Percentiles rank a stretch among this genome's conserved stretches.
Evolutionary conservation across 306 rosid species (phyloP).

Genomic region (Malus asiatica): DNA sequence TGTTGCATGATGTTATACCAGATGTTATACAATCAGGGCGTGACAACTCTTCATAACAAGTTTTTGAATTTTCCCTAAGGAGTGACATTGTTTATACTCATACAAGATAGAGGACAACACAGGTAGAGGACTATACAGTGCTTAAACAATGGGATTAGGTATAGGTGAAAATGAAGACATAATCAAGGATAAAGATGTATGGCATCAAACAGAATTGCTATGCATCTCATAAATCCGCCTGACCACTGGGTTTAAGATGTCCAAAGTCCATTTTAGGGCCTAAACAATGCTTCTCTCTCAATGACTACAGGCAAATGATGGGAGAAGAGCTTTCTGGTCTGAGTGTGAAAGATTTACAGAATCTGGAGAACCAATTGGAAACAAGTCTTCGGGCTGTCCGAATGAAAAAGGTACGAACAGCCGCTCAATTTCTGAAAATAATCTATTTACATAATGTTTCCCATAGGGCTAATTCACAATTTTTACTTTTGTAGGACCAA

Average conservation of each 20-base stretch:
- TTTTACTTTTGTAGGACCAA: constrained; percentile 52
- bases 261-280: constrained; percentile 4
- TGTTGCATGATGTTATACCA: background rate
- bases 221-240: constrained; percentile 6
- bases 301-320: constrained; percentile 68
- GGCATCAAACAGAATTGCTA: background rate
- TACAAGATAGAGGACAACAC: background rate
- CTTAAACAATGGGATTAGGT: background rate
- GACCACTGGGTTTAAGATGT: constrained; percentile 1
- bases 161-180: background rate
- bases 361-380: constrained; percentile 74
- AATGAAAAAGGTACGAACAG: constrained; percentile 49
- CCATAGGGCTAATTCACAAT: background rate
- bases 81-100: background rate
- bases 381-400: constrained; percentile 75
- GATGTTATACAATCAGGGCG: background rate
- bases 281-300: constrained; percentile 5
- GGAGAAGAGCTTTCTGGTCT: constrained; percentile 82
- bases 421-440: constrained; percentile 1
- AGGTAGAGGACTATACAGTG: background rate
- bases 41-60: background rate
- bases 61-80: background rate
- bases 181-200: background rate
- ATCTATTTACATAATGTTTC: background rate
- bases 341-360: constrained; percentile 55